Evolutionary conservation across 2,329 filamentous ascomycete genomes (phyloP), one percentile per base, ranked within the genome.

Genomic region (Orbilia blumenaviensis): DNA sequence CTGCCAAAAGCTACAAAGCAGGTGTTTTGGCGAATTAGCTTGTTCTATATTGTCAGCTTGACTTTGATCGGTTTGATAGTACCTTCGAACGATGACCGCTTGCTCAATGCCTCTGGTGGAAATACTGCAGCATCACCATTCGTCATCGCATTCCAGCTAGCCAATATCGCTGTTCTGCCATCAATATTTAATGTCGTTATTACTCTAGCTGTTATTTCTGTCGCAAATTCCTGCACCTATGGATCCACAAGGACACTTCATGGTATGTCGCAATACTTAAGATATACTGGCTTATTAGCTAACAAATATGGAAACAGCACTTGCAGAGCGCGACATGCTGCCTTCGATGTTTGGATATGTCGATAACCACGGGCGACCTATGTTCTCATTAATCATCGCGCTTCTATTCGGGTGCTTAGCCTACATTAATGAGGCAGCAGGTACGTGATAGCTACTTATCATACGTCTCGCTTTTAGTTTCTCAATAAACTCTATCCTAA

Each of bases 161-260:
- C 89, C 5, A 88, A 88, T 48, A 87, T 92, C 46, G 80, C 82
- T 1, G 86, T 86, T 1, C 85, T 91, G 12, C 88, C 89, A 23
- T 86, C 85, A 23, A 87, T 92, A 77, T 89, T 92, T 84, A 91
- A 91, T 81, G 88, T 86, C 14, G 86, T 91, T 62, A 89, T 91
- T 79, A 77, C 73, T 10, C 66, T 77, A 8, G 64, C 73, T 36
- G 73, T 77, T 12, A 60, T 77, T 8, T 77, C 73, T 2, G 73
- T 77, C 7, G 73, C 73, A 25, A 69, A 71, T 14, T 77, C 73
- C 0, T 71, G 73, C 50, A 69, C 73, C 6, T 77, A 77, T 23
- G 73, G 58, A 12, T 77, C 73, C 14, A 77, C 73, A 3, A 64
- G 73, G 41, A 77, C 73, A 8, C 64, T 71, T 12, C 73, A 77